Base-by-base conservation (phyloP, 2,329 filamentous ascomycete genomes). In the Xylaria arbuscula region DNA sequence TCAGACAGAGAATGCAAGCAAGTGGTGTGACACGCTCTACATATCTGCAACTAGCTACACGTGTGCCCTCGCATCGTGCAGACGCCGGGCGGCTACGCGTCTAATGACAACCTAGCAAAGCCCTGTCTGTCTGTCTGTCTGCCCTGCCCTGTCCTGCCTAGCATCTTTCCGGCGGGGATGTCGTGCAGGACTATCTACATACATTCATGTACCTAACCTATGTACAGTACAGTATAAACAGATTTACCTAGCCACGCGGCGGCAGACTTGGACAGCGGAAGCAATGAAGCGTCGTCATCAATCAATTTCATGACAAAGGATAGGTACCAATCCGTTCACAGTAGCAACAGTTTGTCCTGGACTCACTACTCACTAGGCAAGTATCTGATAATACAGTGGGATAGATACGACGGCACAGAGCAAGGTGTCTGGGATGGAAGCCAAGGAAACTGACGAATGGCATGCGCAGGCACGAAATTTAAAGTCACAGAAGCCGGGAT, bases 81-180 rank as follows among this genome's bases (percentile, higher is more conserved):
- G 62, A 66, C 55, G 62, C 63, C 48, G 66, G 72, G 74, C 74
- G 74, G 74, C 73, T 75, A 73, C 67, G 73, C 71, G 72, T 72
- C 74, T 74, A 73, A 59, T 66, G 32, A 62, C 55, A 60, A 38
- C 66, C 62, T 40, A 19, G 51, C 40, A 36, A 42, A 48, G 28
- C 34, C 66, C n/a, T 13, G 36, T 38, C 47, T 10, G 24, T 24
- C 48, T 28, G 28, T 28, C 28, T 28, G 28, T 28, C 24, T 3
- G 10, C 38, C 17, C 15, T 45, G n/a, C 62, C 51, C 32, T 22
- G 32, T n/a, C 32, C 28, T 54, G 42, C 17, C 40, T 32, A 55
- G 62, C 50, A 24, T 22, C 36, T 65, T 17, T 53, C 24, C 50
- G 15, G 62, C 22, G 15, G 38, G 24, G 24, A 22, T 9, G 28